These are phyloP conservation scores for Salvia miltiorrhiza DNA, from an alignment of 257 asterid genomes.

Conservation along the genomic window DNA sequence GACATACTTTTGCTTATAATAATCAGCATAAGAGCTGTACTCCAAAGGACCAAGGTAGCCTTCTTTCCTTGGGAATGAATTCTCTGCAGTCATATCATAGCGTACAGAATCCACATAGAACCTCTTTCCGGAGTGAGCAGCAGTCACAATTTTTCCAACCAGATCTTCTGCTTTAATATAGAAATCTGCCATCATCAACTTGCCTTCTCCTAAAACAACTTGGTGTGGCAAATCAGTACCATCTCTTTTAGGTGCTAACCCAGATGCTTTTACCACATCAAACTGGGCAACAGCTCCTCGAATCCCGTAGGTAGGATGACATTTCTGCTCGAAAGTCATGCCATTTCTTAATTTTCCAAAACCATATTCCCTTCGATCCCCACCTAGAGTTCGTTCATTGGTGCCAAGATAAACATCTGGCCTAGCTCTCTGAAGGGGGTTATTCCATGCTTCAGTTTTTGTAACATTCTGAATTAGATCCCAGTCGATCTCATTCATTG, in stretches of 20 bases:
- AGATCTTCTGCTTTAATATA: conserved; percentile 59
- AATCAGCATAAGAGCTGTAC: conserved; percentile 94
- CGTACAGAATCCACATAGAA: conserved; percentile 94
- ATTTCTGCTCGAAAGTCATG: conserved; percentile 73
- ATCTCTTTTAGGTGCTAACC: conserved; percentile 65
- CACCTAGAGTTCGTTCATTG: conserved; percentile 89
- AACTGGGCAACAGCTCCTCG: conserved; percentile 95
- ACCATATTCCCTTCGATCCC: conserved; percentile 94
- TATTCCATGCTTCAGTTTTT: conserved; percentile 72
- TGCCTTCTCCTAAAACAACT: conserved; percentile 45
- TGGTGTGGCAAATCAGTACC: conserved; percentile 35
- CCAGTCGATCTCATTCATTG: conserved; percentile 65
- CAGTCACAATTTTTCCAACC: conserved; percentile 83
- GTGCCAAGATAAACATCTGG: conserved; percentile 99
- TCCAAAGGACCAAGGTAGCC: conserved; percentile 99
- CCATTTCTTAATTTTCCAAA: conserved; percentile 89
- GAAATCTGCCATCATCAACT: conserved; percentile 81
- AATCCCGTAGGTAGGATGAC: conserved; percentile 94
- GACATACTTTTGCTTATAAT: conserved; percentile 92
- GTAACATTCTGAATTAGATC: conserved; percentile 60
- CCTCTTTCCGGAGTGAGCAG: conserved; percentile 99
- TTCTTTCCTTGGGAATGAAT: conserved; percentile 96
- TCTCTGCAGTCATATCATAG: conserved; percentile 92
- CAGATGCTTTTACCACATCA: conserved; percentile 96
- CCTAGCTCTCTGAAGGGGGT: conserved; percentile 97